Conservation (phyloP, 2,329 filamentous ascomycete genomes). For the Fusarium duplospermum region DNA sequence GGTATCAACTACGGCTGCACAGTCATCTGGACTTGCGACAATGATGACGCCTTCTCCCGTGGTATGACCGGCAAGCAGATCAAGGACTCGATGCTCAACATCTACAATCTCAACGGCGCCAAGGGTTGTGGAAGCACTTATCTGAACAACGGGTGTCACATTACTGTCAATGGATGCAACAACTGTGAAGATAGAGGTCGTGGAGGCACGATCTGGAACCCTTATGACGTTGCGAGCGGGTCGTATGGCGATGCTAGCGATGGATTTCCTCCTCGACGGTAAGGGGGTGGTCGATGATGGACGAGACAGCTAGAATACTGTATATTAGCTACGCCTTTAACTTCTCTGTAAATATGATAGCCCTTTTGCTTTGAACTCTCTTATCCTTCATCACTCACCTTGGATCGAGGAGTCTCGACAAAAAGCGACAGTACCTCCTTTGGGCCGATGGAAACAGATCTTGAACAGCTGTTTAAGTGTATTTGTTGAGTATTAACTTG, state of each 20-base stretch:
- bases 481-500: background rate
- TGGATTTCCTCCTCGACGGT: constrained; percentile 9
- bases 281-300: background rate
- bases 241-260: constrained; percentile 5
- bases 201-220: constrained; percentile 2
- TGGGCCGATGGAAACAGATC: background rate
- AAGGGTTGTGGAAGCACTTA: constrained; percentile 19
- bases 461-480: background rate
- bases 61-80: constrained; percentile 26
- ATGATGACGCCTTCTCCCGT: constrained; percentile 9
- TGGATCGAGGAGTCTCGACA: background rate
- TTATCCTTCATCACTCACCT: background rate
- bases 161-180: constrained; percentile 20
- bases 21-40: constrained; percentile 16
- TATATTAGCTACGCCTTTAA: background rate
- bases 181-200: constrained; percentile 12
- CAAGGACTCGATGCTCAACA: constrained; percentile 18
- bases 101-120: constrained; percentile 16
- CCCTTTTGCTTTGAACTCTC: background rate
- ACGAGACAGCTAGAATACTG: background rate
- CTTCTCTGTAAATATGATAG: background rate
- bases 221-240: background rate
- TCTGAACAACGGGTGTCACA: constrained; percentile 7
- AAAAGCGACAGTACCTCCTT: background rate
- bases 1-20: constrained; percentile 21